These are phyloP conservation scores for Aspergillus amoenus DNA, from an alignment of 2,329 filamentous ascomycete genomes.

Conservation along the genomic window DNA sequence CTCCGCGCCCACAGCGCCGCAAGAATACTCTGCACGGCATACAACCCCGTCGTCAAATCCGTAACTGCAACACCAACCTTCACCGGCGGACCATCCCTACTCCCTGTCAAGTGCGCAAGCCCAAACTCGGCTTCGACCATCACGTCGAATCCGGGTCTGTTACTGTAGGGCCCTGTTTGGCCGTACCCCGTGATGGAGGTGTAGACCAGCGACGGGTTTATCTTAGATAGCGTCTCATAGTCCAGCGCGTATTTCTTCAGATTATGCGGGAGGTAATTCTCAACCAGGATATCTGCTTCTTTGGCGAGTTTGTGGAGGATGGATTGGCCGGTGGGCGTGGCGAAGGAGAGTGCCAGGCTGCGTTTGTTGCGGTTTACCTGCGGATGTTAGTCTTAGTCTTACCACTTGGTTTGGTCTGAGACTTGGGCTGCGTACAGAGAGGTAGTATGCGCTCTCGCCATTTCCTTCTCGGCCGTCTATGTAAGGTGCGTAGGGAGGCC, in stretches of 20 bases:
- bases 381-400: constrained; percentile 5
- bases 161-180: constrained; percentile 86
- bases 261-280: constrained; percentile 91
- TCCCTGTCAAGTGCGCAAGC: constrained; percentile 96
- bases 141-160: constrained; percentile 91
- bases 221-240: constrained; percentile 72
- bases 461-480: constrained; percentile 50
- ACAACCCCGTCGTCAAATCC: constrained; percentile 90
- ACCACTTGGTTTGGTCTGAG: neutral
- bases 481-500: constrained; percentile 87
- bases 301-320: constrained; percentile 83
- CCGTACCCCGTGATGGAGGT: constrained; percentile 97
- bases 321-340: constrained; percentile 72
- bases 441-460: constrained; percentile 92
- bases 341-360: constrained; percentile 84
- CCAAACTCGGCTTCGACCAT: constrained; percentile 99
- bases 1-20: constrained; percentile 70
- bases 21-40: constrained; percentile 94
- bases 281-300: constrained; percentile 87
- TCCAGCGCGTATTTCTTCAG: constrained; percentile 90
- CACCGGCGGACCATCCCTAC: constrained; percentile 82
- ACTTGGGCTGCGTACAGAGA: constrained; percentile 61
- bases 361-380: constrained; percentile 98
- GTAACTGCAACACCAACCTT: constrained; percentile 98
- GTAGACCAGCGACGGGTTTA: constrained; percentile 88